Evolutionary conservation across 371 early-diverging fungal genomes (phyloP), one percentile per base, ranked within the genome.

Genomic region (Mortierella sp.): DNA sequence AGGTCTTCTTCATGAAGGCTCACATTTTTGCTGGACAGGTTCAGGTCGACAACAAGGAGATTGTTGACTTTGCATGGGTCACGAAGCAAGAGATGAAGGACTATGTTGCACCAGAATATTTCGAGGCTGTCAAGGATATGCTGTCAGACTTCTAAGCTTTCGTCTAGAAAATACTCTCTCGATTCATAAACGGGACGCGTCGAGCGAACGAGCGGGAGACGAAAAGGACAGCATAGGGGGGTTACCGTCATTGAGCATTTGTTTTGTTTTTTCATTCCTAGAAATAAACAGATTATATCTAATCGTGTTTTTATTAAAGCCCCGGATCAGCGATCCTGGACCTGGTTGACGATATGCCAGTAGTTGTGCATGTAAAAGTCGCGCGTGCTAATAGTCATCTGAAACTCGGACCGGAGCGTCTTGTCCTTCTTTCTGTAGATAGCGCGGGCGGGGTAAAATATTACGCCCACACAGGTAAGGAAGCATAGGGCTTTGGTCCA

Each of bases 1-100:
- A 89, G 85, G 82, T 87, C 19, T 93, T 96, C 80, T 95, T 90
- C 75, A 89, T 96, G 90, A 94, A 94, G 79, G 94, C 91, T 4
- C 92, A 94, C 61, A 87, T 95, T 53, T 87, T 91, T 57, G 87
- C 92, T 21, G 97, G 97, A 27, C 89, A 91, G 71, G 90, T 84
- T 43, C 70, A 82, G 37, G 81, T 83, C 12, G 84, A 90, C 32
- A 75, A 83, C 19, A 64, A 84, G 39, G 86, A 87, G 65, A 80
- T 90, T 30, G 72, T 84, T n/a, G 93, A 94, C 57, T 91, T 87
- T 81, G 94, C 91, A 60, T 97, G 97, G 97, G 82, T 92, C 26
- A 93, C 92, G 17, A 88, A 89, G 67, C 83, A 90, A 56, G 95
- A 95, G 76, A 61, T 95, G 46, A 70, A 82, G 70, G 66, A 82